phyloP scores from a whole-genome alignment of 1,139 yeast species.

The Sugiyamaella pinicola region DNA sequence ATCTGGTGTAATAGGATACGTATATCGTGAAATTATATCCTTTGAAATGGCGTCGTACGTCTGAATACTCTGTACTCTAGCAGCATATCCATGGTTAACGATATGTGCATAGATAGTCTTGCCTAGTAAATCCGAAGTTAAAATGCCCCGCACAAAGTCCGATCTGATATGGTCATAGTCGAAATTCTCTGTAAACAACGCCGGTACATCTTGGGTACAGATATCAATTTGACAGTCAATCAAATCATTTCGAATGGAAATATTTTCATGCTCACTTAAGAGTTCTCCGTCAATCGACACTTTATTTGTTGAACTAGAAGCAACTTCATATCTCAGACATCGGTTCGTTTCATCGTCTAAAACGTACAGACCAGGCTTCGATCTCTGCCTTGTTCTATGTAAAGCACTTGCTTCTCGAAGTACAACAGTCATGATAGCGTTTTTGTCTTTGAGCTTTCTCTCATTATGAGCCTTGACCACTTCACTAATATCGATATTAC shows the following conservation, averaged over 20 bases:
- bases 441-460: constrained; percentile 72
- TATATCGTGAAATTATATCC: constrained; percentile 87
- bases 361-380: constrained; percentile 83
- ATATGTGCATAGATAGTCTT: constrained; percentile 90
- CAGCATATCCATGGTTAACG: constrained; percentile 76
- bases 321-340: constrained; percentile 65
- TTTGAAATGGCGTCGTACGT: constrained; percentile 92
- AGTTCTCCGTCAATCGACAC: constrained; percentile 82
- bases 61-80: constrained; percentile 91
- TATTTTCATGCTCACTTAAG: constrained; percentile 74
- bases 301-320: constrained; percentile 32
- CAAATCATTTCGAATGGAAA: constrained; percentile 82
- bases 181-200: constrained; percentile 91
- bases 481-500: constrained; percentile 78
- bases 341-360: constrained; percentile 71
- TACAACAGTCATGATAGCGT: constrained; percentile 93
- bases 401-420: constrained; percentile 81
- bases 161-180: constrained; percentile 85
- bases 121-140: constrained; percentile 85
- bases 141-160: constrained; percentile 88
- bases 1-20: constrained; percentile 91
- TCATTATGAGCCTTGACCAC: constrained; percentile 73
- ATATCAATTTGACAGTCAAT: constrained; percentile 96
- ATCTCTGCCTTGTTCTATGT: constrained; percentile 68
- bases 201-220: constrained; percentile 93